Base-by-base conservation (phyloP, 2,329 filamentous ascomycete genomes). In the Bipolaris cookei region DNA sequence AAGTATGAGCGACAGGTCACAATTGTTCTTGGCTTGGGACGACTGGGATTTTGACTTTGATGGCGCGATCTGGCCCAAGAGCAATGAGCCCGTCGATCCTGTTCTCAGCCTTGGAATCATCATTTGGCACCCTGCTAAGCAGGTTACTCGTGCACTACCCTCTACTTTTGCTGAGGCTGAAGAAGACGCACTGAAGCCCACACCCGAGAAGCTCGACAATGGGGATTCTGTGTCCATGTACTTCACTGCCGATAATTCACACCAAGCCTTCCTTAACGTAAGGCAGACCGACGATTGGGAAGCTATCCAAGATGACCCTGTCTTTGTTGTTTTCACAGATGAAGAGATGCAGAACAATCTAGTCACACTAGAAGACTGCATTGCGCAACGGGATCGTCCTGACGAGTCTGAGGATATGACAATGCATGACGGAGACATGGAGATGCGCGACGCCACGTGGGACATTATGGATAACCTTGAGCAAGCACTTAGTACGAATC, bases 211-310 rank as follows among this genome's bases (percentile, higher is more conserved):
- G 41, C 59, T 77, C 6, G 65, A 67, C 20, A 77, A 80, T 23
- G 79, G 78, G 13, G 77, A 78, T 46, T 81, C 79, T 35, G 77
- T 82, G 3, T 85, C 82, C 1, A 77, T 80, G 49, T 84, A 84
- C 58, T 80, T 82, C 61, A 77, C 74, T 4, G 59, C 72, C 3
- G 74, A 78, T 11, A 79, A 78, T 54, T 72, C 75, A 1, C 75
- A 81, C 16, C 78, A 82, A 56, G 77, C 78, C 14, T 74, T 78
- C 52, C 64, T 80, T 34, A 79, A 81, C 59, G 78, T 84, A 14
- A 73, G 80, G 52, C 77, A 83, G 57, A 83, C 80, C 0, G 77
- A 80, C 35, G 74, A 78, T 20, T 85, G 83, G 83, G 66, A 78
- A 2, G 72, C 75, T n/a, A 74, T 83, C 48, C 80, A 79, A 63